Evolutionary conservation across 2,329 filamentous ascomycete species (phyloP), one percentile per base, ranked within the genome.

Genomic region (Pseudocercospora eumusae): DNA sequence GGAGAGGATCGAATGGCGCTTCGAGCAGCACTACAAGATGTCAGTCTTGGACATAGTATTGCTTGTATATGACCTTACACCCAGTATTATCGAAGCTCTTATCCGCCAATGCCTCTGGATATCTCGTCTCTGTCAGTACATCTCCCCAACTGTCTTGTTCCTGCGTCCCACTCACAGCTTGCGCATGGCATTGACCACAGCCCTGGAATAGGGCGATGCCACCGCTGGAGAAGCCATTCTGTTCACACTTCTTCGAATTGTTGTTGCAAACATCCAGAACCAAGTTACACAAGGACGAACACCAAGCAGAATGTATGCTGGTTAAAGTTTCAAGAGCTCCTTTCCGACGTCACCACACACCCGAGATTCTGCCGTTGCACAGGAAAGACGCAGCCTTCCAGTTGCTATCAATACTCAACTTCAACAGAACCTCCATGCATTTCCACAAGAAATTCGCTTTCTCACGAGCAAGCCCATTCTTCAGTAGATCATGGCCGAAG

Each of bases 71-170:
- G n/a, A n/a, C n/a, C n/a, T n/a, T n/a, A 86, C 85, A 76, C 59
- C 95, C 95, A n/a, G 96, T 96, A 73, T 99, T 99, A 75, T 99
- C 95, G 84, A 93, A 99, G 67, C 89, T 87, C 69, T 88, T 88
- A 74, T 98, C 95, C 9, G 95, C 95, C 45, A 97, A 82, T 63
- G 87, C 86, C 74, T 96, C 91, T 0, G 95, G 95, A 74, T 96
- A 99, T 63, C 92, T 66, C 61, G 21, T 25, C 23, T 25, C 20
- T 59, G 63, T 67, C 55, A 69, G 47, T 20, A 36, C 13, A 36
- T 15, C 42, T 49, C 56, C 64, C 42, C 23, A 60, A 52, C 25
- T 31, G 4, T 44, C 21, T 8, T 10, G n/a, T 11, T 13, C 28
- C 21, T 36, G 7, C 11, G 28, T 54, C 44, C 63, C 56, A 80